These are phyloP conservation scores for Stagonosporopsis tanaceti DNA, from an alignment of 2,329 filamentous ascomycete species.

Conservation along the genomic window DNA sequence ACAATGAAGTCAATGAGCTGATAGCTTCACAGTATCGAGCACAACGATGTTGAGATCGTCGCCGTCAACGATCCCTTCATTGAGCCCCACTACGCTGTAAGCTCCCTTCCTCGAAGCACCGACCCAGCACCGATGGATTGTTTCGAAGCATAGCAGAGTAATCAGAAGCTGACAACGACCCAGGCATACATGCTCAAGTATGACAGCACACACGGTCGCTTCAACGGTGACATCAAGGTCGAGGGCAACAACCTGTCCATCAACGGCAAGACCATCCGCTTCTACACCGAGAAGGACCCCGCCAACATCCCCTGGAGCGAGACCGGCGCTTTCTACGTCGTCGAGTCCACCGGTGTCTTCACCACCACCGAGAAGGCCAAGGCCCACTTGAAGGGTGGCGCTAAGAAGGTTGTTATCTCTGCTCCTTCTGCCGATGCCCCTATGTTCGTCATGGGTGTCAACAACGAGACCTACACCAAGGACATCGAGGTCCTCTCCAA, in stretches of 20 bases:
- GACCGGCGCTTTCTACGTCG: slow-evolving; percentile 88
- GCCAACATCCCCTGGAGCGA: slow-evolving; percentile 88
- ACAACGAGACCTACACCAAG: slow-evolving; percentile 91
- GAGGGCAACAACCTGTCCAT: slow-evolving; percentile 77
- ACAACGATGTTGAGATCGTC: slow-evolving; percentile 87
- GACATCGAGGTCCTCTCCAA: slow-evolving; percentile 96
- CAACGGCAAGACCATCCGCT: slow-evolving; percentile 94
- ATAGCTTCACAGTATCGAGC: slow-evolving; percentile 70
- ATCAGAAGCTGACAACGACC: slow-evolving; percentile 38
- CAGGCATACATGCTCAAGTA: slow-evolving; percentile 99
- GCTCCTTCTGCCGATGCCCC: slow-evolving; percentile 93
- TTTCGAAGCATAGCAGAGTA: background rate
- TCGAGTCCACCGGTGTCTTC: slow-evolving; percentile 99
- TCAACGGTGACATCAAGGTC: slow-evolving; percentile 89
- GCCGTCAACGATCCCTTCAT: slow-evolving; percentile 99
- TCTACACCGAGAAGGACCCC: slow-evolving; percentile 94
- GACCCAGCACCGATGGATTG: background rate
- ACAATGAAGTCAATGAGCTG: slow-evolving; percentile 22
- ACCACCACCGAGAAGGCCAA: slow-evolving; percentile 96
- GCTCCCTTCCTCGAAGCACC: slow-evolving; percentile 52
- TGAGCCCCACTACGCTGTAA: slow-evolving; percentile 94
- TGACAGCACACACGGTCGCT: slow-evolving; percentile 94
- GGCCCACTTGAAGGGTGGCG: slow-evolving; percentile 93
- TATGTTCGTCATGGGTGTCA: slow-evolving; percentile 99
- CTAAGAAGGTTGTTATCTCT: slow-evolving; percentile 91